Base-by-base conservation (phyloP, 257 asterid species). In the Jasminum sambac region DNA sequence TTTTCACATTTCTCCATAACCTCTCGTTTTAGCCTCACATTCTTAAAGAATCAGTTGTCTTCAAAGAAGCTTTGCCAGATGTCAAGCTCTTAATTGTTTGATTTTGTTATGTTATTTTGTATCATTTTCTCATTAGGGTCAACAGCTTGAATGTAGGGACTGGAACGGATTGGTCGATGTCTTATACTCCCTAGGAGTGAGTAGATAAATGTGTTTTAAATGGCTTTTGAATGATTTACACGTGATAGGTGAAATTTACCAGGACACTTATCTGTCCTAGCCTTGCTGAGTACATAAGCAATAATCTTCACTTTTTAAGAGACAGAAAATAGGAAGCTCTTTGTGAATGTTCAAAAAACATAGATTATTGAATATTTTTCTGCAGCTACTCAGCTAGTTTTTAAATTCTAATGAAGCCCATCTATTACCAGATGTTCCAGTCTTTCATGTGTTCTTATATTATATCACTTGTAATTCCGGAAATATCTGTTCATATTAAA, bases 101-200 rank as follows among this genome's bases (percentile, higher is more conserved):
- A 58, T 17, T 57, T 19, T 38, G 11, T 8, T 23, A 14, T 26
- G 44, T 37, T 25, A 24, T 70, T n/a, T 12, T 23, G 5, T 30
- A 39, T 58, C 63, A 64, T 59, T 11, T 5, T 61, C 61, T 64
- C 40, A 16, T 57, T 69, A 30, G 16, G 34, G 19, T 41, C 3
- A 66, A 26, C 68, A 24, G 55, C 52, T 71, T 70, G 30, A 11
- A 26, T 50, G 23, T 30, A 19, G 25, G 12, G 24, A 7, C 69
- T 52, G 5, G 8, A 52, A 52, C 19, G 61, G 61, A 52, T 21
- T 55, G 62, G 11, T 19, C 21, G 23, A 55, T 11, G 30, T 55
- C 62, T 23, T 17, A 23, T 6, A 17, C 19, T 50, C 4, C 4
- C 24, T 50, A 6, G 23, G 59, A 17, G 59, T 50, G 59, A 50